Evolutionary conservation across 192 early-diverging fungal genomes (phyloP).

Genomic region (Allomyces javanicus): DNA sequence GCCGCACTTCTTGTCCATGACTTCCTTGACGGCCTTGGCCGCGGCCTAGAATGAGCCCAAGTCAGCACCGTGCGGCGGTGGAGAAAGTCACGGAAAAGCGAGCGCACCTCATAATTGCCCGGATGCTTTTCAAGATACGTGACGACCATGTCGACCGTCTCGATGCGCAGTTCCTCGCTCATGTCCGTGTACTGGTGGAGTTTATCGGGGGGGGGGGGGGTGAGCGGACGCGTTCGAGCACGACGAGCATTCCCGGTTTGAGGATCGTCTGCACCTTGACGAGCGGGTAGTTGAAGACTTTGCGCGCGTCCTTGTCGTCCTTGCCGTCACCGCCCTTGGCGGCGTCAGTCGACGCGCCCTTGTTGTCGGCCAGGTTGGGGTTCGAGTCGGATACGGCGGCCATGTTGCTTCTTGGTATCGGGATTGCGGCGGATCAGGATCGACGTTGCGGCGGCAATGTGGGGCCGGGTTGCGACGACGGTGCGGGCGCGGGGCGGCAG

Average conservation of each 20-base stretch:
- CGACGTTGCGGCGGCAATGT: too few species aligned
- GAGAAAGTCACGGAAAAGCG: not conserved
- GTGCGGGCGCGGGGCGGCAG: too few species aligned
- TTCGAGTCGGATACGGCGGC: not conserved
- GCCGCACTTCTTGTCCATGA: slow-evolving; percentile 39
- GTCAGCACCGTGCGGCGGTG: slow-evolving; percentile 1
- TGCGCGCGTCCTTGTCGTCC: slow-evolving; percentile 30
- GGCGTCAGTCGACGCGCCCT: slow-evolving; percentile 5
- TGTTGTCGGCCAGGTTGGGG: slow-evolving; percentile 9
- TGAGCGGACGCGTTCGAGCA: not conserved
- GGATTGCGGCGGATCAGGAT: not conserved
- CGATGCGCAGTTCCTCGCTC: slow-evolving; percentile 25
- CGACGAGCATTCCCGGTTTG: not conserved
- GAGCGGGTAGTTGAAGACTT: slow-evolving; percentile 36
- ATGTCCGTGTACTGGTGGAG: slow-evolving; percentile 17
- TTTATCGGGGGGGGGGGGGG: not conserved
- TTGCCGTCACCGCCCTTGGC: slow-evolving; percentile 11
- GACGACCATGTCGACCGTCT: slow-evolving; percentile 37
- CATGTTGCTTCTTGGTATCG: not conserved
- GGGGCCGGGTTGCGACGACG: too few species aligned
- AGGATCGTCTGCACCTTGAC: slow-evolving; percentile 22
- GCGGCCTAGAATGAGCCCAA: slow-evolving; percentile 15
- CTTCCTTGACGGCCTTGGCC: slow-evolving; percentile 34
- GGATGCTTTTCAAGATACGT: slow-evolving; percentile 37
- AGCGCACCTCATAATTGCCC: slow-evolving; percentile 31